Percentiles rank a stretch among this genome's conserved stretches.
These are phyloP conservation scores for Boletus vermiculosoides DNA, from an alignment of 768 basidiomycete genomes.

Conservation along the genomic window DNA sequence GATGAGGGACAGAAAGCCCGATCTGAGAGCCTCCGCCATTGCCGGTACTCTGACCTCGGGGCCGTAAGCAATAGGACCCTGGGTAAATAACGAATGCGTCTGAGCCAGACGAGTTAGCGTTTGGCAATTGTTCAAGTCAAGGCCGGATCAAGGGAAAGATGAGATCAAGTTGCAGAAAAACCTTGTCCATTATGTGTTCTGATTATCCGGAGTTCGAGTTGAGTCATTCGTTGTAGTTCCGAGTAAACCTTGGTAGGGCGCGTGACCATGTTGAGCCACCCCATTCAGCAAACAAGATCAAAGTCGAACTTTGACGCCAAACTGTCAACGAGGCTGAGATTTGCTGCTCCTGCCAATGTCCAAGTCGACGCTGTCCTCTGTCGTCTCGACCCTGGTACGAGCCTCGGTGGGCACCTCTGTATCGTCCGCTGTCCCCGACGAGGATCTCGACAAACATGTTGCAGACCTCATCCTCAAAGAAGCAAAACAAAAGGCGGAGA, in stretches of 20 bases:
- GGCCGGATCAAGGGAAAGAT: not conserved
- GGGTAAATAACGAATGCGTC: not conserved
- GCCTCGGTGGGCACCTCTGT: conserved; percentile 74
- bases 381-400: conserved; percentile 76
- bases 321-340: conserved; percentile 1
- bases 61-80: not conserved
- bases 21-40: conserved; percentile 6
- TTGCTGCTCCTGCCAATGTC: conserved; percentile 31
- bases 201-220: not conserved
- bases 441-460: conserved; percentile 88
- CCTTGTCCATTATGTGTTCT: not conserved
- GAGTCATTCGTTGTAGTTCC: not conserved
- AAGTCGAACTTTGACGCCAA: conserved; percentile 9
- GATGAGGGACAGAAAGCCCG: not conserved
- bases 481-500: conserved; percentile 87
- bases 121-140: not conserved
- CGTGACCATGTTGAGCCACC: conserved; percentile 2
- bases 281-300: conserved; percentile 23
- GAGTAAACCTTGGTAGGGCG: not conserved
- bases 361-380: conserved; percentile 70
- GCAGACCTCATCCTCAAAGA: conserved; percentile 90
- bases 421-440: conserved; percentile 60
- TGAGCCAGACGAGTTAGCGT: not conserved
- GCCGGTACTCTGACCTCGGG: conserved; percentile 1
- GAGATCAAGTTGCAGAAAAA: not conserved